Percentiles rank a stretch among this genome's conserved stretches.
These are phyloP conservation scores for Leishmania mexicana DNA, from an alignment of 208 protist species.

Conservation along the genomic window DNA sequence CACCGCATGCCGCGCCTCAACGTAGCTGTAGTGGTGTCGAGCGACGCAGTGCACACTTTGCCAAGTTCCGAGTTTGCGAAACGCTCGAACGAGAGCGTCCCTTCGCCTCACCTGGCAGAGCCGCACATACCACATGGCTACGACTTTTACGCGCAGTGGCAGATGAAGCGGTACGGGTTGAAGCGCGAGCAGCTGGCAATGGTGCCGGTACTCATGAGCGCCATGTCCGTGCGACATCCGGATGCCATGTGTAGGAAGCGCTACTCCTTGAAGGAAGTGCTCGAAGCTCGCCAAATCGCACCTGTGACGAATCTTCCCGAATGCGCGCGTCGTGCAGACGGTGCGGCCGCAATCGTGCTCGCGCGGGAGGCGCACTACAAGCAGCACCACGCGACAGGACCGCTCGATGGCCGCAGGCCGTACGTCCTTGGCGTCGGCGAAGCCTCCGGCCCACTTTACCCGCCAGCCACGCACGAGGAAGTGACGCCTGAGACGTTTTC, in stretches of 20 bases:
- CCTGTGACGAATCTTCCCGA: conserved; percentile 58
- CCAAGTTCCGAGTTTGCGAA: conserved; percentile 43
- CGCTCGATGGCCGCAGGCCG: conserved; percentile 19
- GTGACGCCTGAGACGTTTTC: conserved; percentile 66
- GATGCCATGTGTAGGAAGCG: conserved; percentile 60
- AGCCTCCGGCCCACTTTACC: conserved; percentile 68
- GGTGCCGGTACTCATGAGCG: conserved; percentile 74
- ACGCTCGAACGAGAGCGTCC: conserved; percentile 45
- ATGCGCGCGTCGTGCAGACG: conserved; percentile 76
- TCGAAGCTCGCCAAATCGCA: conserved; percentile 47
- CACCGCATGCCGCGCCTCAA: conserved; percentile 30
- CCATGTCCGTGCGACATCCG: conserved; percentile 60
- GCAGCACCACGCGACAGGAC: conserved; percentile 22
- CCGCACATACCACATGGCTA: conserved; percentile 75
- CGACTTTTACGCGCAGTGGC: conserved; percentile 74
- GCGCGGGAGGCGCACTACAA: conserved; percentile 50
- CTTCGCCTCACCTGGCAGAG: conserved; percentile 37
- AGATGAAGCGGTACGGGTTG: conserved; percentile 66
- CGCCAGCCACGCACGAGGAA: conserved; percentile 45
- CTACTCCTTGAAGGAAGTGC: conserved; percentile 51
- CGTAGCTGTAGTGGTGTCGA: conserved; percentile 60
- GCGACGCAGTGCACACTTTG: conserved; percentile 60
- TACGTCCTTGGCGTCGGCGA: conserved; percentile 59
- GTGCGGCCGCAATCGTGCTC: conserved; percentile 64
- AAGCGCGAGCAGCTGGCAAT: conserved; percentile 79